Percentiles rank a stretch among this genome's conserved stretches.
phyloP scores from a whole-genome alignment of 2,329 filamentous ascomycete genomes.

The Curvularia sp. region DNA sequence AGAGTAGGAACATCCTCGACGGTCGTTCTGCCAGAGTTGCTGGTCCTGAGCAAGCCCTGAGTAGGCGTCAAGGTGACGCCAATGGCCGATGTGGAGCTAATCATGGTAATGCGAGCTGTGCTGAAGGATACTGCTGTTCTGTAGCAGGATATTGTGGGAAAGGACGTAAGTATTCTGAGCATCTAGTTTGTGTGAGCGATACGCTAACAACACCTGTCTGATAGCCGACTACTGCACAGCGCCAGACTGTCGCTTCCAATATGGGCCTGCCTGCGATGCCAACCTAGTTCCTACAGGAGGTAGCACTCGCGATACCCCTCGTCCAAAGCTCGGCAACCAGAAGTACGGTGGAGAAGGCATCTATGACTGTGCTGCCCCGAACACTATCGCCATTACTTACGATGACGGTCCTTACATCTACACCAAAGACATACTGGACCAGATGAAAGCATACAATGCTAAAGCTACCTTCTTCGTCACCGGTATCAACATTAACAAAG shows the following conservation, averaged over 20 bases:
- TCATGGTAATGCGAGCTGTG: slow-evolving; percentile 41
- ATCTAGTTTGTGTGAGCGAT: neutral
- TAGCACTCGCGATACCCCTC: slow-evolving; percentile 60
- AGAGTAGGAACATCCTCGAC: slow-evolving; percentile 34
- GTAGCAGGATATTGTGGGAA: slow-evolving; percentile 28
- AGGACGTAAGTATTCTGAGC: slow-evolving; percentile 34
- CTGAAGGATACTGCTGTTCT: slow-evolving; percentile 47
- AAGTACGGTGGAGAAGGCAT: slow-evolving; percentile 66
- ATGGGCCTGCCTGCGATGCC: slow-evolving; percentile 66
- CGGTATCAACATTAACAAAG: slow-evolving; percentile 63
- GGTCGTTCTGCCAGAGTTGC: slow-evolving; percentile 24
- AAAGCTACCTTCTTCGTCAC: slow-evolving; percentile 74
- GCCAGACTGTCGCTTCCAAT: slow-evolving; percentile 67
- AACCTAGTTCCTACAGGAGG: slow-evolving; percentile 62
- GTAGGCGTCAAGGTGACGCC: slow-evolving; percentile 44
- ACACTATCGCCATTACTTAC: slow-evolving; percentile 70
- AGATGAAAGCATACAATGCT: slow-evolving; percentile 63
- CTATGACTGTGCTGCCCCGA: slow-evolving; percentile 59
- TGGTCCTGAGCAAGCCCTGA: slow-evolving; percentile 25
- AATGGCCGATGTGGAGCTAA: slow-evolving; percentile 43
- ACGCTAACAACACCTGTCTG: neutral
- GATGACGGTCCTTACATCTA: slow-evolving; percentile 71
- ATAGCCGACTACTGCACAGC: slow-evolving; percentile 62
- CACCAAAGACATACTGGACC: slow-evolving; percentile 67
- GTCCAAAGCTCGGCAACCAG: slow-evolving; percentile 62